Percentiles rank a stretch among this genome's conserved stretches.
phyloP scores from a whole-genome alignment of 768 basidiomycete genomes.

The Kwoniella dendrophila region DNA sequence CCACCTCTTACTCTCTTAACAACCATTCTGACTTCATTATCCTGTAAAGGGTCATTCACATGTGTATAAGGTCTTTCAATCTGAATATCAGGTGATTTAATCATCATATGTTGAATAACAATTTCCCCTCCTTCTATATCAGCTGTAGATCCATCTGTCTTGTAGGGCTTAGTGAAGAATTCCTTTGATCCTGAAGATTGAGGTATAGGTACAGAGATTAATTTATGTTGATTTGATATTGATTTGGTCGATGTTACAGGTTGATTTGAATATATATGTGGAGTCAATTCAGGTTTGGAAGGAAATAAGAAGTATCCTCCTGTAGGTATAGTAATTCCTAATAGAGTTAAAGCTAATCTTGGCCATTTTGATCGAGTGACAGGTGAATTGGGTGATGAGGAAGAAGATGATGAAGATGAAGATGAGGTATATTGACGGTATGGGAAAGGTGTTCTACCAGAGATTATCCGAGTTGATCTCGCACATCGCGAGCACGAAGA shows the following conservation, averaged over 20 bases:
- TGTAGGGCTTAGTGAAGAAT: slow-evolving; percentile 29
- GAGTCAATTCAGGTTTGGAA: slow-evolving; percentile 25
- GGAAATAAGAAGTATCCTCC: slow-evolving; percentile 32
- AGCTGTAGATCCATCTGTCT: slow-evolving; percentile 3
- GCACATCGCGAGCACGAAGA: neutral
- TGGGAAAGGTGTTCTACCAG: neutral
- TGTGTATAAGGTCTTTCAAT: slow-evolving; percentile 55
- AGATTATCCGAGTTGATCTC: neutral
- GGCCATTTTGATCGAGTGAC: no score
- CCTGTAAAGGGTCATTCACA: slow-evolving; percentile 42
- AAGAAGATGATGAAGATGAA: neutral
- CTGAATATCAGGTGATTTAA: slow-evolving; percentile 51
- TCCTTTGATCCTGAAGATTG: slow-evolving; percentile 8
- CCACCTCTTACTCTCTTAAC: slow-evolving; percentile 53
- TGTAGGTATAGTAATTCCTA: slow-evolving; percentile 26
- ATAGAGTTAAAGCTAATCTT: slow-evolving; percentile 11
- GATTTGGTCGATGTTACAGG: slow-evolving; percentile 23
- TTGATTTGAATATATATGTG: slow-evolving; percentile 45
- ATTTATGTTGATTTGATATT: slow-evolving; percentile 39
- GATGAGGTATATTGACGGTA: slow-evolving; percentile 11
- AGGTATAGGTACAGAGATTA: slow-evolving; percentile 38
- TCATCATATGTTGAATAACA: slow-evolving; percentile 50
- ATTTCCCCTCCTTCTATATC: slow-evolving; percentile 21
- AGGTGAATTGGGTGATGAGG: no score
- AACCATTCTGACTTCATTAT: slow-evolving; percentile 44